Evolutionary conservation across 2,329 filamentous ascomycete species (phyloP), one percentile per base, ranked within the genome.

Genomic region (Pseudogymnoascus sp.): DNA sequence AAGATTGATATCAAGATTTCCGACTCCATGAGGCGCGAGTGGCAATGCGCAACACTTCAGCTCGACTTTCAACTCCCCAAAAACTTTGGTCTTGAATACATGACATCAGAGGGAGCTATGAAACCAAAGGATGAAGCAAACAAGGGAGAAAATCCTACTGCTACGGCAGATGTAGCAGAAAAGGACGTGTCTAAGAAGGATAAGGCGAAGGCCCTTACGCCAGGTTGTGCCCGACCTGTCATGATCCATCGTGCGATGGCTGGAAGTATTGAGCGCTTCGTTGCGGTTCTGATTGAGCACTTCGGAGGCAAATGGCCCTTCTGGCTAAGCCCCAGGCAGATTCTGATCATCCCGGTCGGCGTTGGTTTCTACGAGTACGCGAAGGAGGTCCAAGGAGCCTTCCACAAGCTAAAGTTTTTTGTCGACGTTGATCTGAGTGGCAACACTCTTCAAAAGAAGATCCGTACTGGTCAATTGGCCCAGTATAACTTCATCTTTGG

Each of bases 1-100:
- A 99, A 99, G 84, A 96, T 97, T 69, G 94, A 99, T 70, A 94
- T 99, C 72, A 95, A 90, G 65, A 92, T 99, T 71, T 87, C 87
- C 60, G 93, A 97, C 75, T 90, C 90, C 52, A 80, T 97, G 67
- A 86, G 86, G 75, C 85, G 92, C 73, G 90, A 92, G 64, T 89
- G 87, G 79, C 89, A 96, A 76, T 95, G 90, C 71, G 91, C 93
- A 69, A 97, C 93, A 10, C 96, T 97, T 68, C 93, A 97, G 77
- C 84, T 96, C 61, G 91, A 96, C 74, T 96, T 95, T 79, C 89
- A 96, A 72, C 83, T 90, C 18, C 88, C 88, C 1, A 80, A 88
- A 69, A 92, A 92, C 74, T 97, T 97, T 77, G 89, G 90, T 71
- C 83, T 97, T 40, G 88, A 92, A 74, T 95, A 92, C 74, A 87